Conservation (phyloP, 2,329 filamentous ascomycete species). For the Tolypocladium tropicale region DNA sequence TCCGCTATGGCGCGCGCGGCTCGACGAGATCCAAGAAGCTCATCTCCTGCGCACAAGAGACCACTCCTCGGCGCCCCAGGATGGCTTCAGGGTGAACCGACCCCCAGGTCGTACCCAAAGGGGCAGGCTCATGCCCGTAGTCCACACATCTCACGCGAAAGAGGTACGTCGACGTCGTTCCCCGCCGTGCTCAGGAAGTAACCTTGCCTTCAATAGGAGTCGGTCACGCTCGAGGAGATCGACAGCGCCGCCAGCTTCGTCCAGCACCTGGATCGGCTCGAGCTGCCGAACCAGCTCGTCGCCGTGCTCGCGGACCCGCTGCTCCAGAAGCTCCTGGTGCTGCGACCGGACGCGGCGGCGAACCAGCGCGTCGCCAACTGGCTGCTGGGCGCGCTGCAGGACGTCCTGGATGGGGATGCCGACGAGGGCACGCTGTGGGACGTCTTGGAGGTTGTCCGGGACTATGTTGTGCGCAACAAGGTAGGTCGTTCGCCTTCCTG, state of each 20-base stretch:
- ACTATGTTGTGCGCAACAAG: constrained; percentile 47
- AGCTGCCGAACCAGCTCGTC: constrained; percentile 72
- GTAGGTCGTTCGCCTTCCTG: constrained; percentile 21
- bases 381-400: constrained; percentile 45
- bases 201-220: constrained; percentile 33
- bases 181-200: not conserved
- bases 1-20: constrained; percentile 58
- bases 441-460: constrained; percentile 43
- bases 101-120: constrained; percentile 19
- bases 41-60: constrained; percentile 38
- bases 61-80: constrained; percentile 20
- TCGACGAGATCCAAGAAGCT: constrained; percentile 55
- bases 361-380: constrained; percentile 47
- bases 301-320: constrained; percentile 67
- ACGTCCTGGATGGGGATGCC: constrained; percentile 41
- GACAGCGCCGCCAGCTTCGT: constrained; percentile 62
- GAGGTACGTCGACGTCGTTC: constrained; percentile 36
- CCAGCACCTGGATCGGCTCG: constrained; percentile 63
- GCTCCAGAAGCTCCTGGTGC: constrained; percentile 65
- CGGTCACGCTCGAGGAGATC: constrained; percentile 66
- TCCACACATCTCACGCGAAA: constrained; percentile 64
- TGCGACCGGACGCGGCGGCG: constrained; percentile 45
- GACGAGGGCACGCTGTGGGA: constrained; percentile 39
- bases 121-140: constrained; percentile 46
- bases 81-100: constrained; percentile 54